Evolutionary conservation across 495 filamentous ascomycete species (phyloP).

Genomic region (Annulohypoxylon bovei): DNA sequence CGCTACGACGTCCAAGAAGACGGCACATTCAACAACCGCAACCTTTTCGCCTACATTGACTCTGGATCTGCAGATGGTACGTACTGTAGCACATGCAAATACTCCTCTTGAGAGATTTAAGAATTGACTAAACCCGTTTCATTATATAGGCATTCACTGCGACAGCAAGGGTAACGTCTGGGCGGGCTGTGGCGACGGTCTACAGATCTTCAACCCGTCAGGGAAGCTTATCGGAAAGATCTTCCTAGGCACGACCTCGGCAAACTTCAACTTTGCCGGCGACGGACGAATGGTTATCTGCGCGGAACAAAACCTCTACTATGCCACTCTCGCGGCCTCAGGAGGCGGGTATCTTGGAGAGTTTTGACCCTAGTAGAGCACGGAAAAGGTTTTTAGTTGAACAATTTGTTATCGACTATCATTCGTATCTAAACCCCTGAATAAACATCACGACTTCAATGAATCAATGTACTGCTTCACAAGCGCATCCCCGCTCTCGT

Average conservation of each 20-base stretch:
- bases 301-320: slow-evolving; percentile 61
- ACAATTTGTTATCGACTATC: not conserved
- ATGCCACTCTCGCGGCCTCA: slow-evolving; percentile 57
- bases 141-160: slow-evolving; percentile 57
- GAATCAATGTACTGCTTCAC: slow-evolving; percentile 59
- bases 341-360: slow-evolving; percentile 45
- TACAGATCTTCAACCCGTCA: slow-evolving; percentile 68
- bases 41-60: slow-evolving; percentile 68
- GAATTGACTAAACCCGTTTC: not conserved
- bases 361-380: not conserved
- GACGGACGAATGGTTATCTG: slow-evolving; percentile 62
- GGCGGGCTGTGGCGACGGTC: slow-evolving; percentile 67
- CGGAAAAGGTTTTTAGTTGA: not conserved
- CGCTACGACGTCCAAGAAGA: slow-evolving; percentile 53
- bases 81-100: not conserved
- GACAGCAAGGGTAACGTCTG: slow-evolving; percentile 71
- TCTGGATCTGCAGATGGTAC: slow-evolving; percentile 65
- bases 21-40: slow-evolving; percentile 54
- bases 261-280: slow-evolving; percentile 68
- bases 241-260: slow-evolving; percentile 52
- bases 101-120: not conserved
- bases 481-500: slow-evolving; percentile 67
- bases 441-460: slow-evolving; percentile 40
- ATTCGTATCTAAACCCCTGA: not conserved
- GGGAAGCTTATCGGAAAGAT: slow-evolving; percentile 70